Percentiles rank a stretch among this genome's conserved stretches.
Conservation (phyloP, 495 filamentous ascomycete genomes). For the Podospora australis region DNA sequence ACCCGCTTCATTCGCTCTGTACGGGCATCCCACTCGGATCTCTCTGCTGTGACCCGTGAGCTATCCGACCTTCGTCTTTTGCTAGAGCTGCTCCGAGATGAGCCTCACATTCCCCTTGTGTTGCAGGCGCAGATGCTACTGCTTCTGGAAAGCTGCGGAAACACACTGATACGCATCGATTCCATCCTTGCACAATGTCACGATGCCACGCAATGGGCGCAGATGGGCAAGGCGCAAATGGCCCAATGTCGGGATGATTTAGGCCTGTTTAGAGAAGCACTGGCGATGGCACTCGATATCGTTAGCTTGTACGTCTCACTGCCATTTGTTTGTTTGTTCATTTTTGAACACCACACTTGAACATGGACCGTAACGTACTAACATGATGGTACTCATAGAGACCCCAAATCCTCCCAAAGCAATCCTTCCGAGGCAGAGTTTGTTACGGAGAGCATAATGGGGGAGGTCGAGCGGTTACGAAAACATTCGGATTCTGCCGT, state of each 20-base stretch:
- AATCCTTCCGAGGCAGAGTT: background rate
- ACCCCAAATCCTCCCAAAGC: background rate
- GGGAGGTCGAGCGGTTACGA: conserved; percentile 12
- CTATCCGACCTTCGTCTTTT: conserved; percentile 26
- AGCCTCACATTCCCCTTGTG: conserved; percentile 13
- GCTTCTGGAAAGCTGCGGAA: conserved; percentile 18
- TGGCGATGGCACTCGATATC: conserved; percentile 20
- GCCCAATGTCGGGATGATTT: conserved; percentile 9
- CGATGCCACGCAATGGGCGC: conserved; percentile 15
- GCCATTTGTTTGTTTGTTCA: background rate
- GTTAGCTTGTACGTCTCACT: conserved; percentile 16
- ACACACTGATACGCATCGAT: conserved; percentile 16
- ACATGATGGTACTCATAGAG: background rate
- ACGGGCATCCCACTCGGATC: conserved; percentile 22
- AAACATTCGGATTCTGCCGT: background rate
- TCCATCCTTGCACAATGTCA: conserved; percentile 11
- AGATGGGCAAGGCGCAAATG: conserved; percentile 9
- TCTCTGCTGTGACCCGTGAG: conserved; percentile 23
- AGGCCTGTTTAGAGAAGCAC: conserved; percentile 12
- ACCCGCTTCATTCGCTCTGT: conserved; percentile 26
- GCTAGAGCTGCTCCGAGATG: conserved; percentile 23
- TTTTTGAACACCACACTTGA: too few species aligned
- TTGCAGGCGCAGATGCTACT: conserved; percentile 17
- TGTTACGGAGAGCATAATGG: conserved; percentile 1
- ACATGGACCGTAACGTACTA: too few species aligned